Evolutionary conservation across 495 filamentous ascomycete species (phyloP), one percentile per base, ranked within the genome.

Genomic region (Penicillium waksmanii): DNA sequence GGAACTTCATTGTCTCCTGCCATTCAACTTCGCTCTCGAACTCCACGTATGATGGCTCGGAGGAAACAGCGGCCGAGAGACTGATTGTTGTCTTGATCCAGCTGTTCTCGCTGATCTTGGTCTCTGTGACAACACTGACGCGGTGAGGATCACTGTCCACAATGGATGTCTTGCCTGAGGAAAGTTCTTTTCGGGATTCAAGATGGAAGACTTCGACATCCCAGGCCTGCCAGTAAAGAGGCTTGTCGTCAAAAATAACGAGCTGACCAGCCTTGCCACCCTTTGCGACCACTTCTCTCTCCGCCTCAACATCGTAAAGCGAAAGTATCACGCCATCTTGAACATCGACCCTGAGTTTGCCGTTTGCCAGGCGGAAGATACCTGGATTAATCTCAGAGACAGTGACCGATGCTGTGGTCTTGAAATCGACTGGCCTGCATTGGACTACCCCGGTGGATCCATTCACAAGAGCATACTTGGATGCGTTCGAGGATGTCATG

Each of bases 141-240:
- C 86, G 84, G 71, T 95, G 86, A 0, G 87, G 82, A 46, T 87
- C 85, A n/a, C 82, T 70, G 59, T 94, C 90, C n/a, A 80, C 65
- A 50, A 97, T 87, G 21, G 75, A 78, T n/a, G 89, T 90, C 61
- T 84, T 79, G 49, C 83, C 78, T 21, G 84, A 80, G 0, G 78
- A 67, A 5, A 98, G 77, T 65, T 91, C 91, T 62, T 89, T 84
- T 51, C 95, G 86, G 0, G 92, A 94, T 55, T 93, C 89, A 21
- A 97, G 83, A 60, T 98, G 95, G 77, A 89, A 98, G 47, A 98
- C 92, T 71, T 98, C 95, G 34, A 97, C 93, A 73, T 98, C 95
- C 95, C 95, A 98, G 1, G 93, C 95, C 76, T 98, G 94, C 95
- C 95, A 98, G 77, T 96, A 96, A 18, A 98, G 82, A 17, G 95